These are phyloP conservation scores for Lasiosphaeris hirsuta DNA, from an alignment of 495 filamentous ascomycete genomes.

Conservation along the genomic window DNA sequence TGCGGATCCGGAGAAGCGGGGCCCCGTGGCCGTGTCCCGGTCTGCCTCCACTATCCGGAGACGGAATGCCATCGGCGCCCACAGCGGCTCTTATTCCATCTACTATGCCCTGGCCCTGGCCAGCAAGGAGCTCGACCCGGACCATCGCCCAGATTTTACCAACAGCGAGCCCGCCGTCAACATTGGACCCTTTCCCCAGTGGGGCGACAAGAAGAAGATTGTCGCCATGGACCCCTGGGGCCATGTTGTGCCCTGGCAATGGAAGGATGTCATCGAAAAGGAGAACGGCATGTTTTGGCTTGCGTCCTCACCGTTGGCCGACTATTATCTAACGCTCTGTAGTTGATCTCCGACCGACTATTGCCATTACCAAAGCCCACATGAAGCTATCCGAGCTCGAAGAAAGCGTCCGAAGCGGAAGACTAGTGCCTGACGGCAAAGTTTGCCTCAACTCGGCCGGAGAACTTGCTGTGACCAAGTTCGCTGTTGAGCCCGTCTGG, in stretches of 20 bases:
- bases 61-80: constrained; percentile 80
- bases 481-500: constrained; percentile 95
- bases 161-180: constrained; percentile 89
- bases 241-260: constrained; percentile 82
- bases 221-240: constrained; percentile 96
- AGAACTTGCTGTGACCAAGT: constrained; percentile 93
- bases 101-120: constrained; percentile 95
- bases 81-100: constrained; percentile 95
- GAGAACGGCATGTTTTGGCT: constrained; percentile 47
- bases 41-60: constrained; percentile 70
- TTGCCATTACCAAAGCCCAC: constrained; percentile 89
- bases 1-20: constrained; percentile 66
- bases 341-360: constrained; percentile 90
- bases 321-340: not conserved
- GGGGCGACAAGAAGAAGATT: constrained; percentile 90
- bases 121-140: constrained; percentile 75
- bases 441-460: constrained; percentile 80
- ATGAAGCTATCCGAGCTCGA: constrained; percentile 96
- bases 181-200: constrained; percentile 84
- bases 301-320: not conserved
- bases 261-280: constrained; percentile 62
- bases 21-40: constrained; percentile 88
- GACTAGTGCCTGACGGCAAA: constrained; percentile 82
- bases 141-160: constrained; percentile 87
- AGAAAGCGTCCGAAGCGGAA: constrained; percentile 74